phyloP scores from a whole-genome alignment of 2,329 filamentous ascomycete genomes.

The Trichophyton simii region DNA sequence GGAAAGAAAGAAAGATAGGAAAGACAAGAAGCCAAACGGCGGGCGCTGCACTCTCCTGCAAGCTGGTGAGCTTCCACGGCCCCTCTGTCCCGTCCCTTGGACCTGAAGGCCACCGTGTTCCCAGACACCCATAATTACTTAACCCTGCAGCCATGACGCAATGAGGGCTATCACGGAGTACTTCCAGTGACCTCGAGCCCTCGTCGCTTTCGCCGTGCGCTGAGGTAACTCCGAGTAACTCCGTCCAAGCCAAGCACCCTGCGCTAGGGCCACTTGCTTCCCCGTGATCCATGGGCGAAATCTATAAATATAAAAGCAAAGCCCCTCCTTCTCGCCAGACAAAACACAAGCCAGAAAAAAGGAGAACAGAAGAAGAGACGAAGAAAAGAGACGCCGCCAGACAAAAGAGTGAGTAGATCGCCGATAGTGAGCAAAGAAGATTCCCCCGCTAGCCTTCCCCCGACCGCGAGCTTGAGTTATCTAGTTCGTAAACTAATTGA shows the following conservation, averaged over 20 bases:
- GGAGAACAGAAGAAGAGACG: neutral
- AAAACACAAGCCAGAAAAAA: neutral
- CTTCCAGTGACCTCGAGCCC: neutral
- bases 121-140: neutral
- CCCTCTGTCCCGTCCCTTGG: neutral
- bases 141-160: neutral
- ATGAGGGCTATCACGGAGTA: neutral
- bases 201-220: neutral
- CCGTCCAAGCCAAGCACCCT: neutral
- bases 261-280: neutral
- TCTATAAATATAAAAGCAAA: neutral
- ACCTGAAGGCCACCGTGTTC: constrained; percentile 4
- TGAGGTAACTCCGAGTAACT: neutral
- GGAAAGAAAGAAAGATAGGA: too few relatives aligned
- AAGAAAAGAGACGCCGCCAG: neutral
- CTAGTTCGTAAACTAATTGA: neutral
- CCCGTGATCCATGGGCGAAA: neutral
- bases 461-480: too few relatives aligned
- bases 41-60: neutral
- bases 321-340: neutral
- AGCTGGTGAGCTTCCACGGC: neutral
- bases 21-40: too few relatives aligned
- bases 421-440: neutral
- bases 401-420: neutral
- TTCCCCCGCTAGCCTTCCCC: too few relatives aligned